These are phyloP conservation scores for Blastobotrys ciferrii DNA, from an alignment of 1,139 yeast genomes.

Conservation along the genomic window DNA sequence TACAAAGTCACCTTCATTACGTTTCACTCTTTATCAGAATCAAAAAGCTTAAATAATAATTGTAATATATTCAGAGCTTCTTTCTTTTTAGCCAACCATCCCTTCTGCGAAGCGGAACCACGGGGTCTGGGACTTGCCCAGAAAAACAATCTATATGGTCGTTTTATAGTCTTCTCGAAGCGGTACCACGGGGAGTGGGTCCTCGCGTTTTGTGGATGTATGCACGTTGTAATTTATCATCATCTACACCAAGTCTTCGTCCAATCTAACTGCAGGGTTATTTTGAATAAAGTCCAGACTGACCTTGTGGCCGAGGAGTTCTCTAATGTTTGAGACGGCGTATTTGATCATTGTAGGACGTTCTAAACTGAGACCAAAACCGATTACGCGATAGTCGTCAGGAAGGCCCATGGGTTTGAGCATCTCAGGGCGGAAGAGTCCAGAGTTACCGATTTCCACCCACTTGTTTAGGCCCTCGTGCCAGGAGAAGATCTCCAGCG, in stretches of 20 bases:
- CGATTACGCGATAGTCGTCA: slow-evolving; percentile 86
- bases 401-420: slow-evolving; percentile 97
- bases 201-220: no score
- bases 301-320: slow-evolving; percentile 91
- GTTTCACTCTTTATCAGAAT: no score
- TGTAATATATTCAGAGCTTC: no score
- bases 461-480: slow-evolving; percentile 92
- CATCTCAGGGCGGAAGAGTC: slow-evolving; percentile 99
- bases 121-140: no score
- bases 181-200: no score
- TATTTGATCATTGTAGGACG: slow-evolving; percentile 99
- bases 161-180: no score
- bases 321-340: slow-evolving; percentile 92
- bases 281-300: slow-evolving; percentile 89
- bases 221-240: neutral
- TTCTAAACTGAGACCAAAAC: slow-evolving; percentile 97
- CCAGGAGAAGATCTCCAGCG: slow-evolving; percentile 96
- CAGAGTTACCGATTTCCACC: slow-evolving; percentile 99
- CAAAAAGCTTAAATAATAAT: no score
- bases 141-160: no score
- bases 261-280: slow-evolving; percentile 97
- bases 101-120: no score
- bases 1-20: no score
- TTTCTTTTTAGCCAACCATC: no score
- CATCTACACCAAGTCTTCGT: slow-evolving; percentile 42